Base-by-base conservation (phyloP, 2,329 filamentous ascomycete genomes). In the Chaetomiaceae sp. region DNA sequence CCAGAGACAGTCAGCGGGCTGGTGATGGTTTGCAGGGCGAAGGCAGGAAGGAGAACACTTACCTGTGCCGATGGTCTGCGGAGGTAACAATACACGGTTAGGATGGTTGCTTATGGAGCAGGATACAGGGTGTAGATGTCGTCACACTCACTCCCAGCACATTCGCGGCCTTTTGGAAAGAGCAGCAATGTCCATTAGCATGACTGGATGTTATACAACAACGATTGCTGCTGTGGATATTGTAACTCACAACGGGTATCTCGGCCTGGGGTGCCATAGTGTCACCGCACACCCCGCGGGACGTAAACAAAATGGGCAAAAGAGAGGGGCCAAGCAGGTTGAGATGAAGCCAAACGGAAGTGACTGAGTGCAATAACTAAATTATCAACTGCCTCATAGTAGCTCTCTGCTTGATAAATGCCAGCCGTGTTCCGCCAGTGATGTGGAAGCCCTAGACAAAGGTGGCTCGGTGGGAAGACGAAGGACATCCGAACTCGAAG, bases 141-240 rank as follows among this genome's bases (percentile, higher is more conserved):
- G 10, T 38, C 2, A 8, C 1, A 65, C 66, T 59, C 59, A 69
- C 66, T 42, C 67, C 67, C 6, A 70, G 51, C 2, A 69, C 63
- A 50, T 62, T 68, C 38, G 67, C 66, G 0, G 66, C 64, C 61
- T 63, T 24, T 11, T 34, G 20, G 10, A 10, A 10, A 9, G n/a
- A n/a, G n/a, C n/a, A n/a, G n/a, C n/a, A n/a, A n/a, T n/a, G n/a
- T n/a, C n/a, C n/a, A n/a, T n/a, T n/a, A n/a, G n/a, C n/a, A n/a
- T n/a, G n/a, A n/a, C n/a, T n/a, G n/a, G n/a, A 17, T 30, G 11
- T 30, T 15, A 6, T 18, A 46, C n/a, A 49, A 35, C 20, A 30
- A 15, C 11, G 8, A 34, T 17, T 6, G 14, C n/a, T 15, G 18
- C 4, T 30, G 24, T 29, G 15, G 9, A 24, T 20, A 17, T 19